These are phyloP conservation scores for Erucastrum elatum DNA, from an alignment of 345 rosid genomes.

Conservation along the genomic window DNA sequence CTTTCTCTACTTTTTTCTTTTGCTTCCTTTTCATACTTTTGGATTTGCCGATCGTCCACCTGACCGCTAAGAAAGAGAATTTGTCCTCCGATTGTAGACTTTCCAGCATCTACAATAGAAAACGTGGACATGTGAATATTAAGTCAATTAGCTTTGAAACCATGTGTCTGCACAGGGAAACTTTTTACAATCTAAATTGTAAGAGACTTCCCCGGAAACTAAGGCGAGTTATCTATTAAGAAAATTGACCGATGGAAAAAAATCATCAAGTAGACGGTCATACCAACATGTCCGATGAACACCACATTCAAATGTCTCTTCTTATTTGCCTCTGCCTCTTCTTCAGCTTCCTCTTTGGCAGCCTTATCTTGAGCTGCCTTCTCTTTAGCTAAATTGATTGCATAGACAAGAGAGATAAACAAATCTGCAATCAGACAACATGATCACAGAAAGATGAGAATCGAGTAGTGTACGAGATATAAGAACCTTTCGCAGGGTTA, in stretches of 20 bases:
- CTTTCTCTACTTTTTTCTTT: constrained; percentile 99
- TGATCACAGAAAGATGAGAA: not conserved
- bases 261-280: constrained; percentile 36
- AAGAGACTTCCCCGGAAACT: not conserved
- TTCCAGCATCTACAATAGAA: constrained; percentile 74
- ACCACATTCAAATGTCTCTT: constrained; percentile 95
- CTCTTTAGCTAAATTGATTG: constrained; percentile 39
- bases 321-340: constrained; percentile 48
- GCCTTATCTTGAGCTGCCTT: constrained; percentile 58
- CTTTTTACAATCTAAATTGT: not conserved
- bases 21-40: constrained; percentile 96
- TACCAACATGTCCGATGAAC: constrained; percentile 99
- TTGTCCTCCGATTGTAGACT: constrained; percentile 97
- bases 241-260: constrained; percentile 1
- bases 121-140: not conserved
- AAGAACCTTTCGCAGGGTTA: constrained; percentile 40
- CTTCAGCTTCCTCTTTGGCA: constrained; percentile 47
- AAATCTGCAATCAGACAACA: not conserved
- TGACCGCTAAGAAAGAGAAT: constrained; percentile 95
- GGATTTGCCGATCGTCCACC: constrained; percentile 94
- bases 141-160: constrained; percentile 5
- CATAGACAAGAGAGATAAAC: not conserved
- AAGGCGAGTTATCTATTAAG: not conserved
- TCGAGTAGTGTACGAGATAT: not conserved
- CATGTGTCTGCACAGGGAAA: not conserved